phyloP scores from a whole-genome alignment of 148 eudicot species.

The Rhododendron williamsianum region DNA sequence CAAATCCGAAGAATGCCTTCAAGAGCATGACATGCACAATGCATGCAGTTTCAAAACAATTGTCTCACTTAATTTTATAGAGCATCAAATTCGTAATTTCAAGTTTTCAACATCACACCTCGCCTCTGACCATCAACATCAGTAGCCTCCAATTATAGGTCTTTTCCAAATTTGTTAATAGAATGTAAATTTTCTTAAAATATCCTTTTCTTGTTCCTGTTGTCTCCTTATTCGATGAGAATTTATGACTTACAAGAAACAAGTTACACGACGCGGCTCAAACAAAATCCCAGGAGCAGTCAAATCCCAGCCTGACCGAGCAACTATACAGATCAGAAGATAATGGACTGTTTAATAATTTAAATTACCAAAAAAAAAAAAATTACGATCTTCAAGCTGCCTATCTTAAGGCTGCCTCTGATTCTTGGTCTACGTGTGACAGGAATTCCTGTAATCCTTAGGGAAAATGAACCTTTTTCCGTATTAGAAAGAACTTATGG shows the following conservation, averaged over 20 bases:
- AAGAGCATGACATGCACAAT: neutral
- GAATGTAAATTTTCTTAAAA: neutral
- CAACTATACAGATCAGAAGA: neutral
- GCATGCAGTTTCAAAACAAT: neutral
- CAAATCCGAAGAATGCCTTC: neutral
- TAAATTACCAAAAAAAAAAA: too few species aligned
- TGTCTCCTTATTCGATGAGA: neutral
- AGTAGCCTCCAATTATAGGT: neutral
- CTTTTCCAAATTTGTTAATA: neutral
- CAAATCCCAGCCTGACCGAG: neutral
- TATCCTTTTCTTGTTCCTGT: neutral
- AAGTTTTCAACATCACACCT: neutral
- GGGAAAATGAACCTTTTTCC: constrained; percentile 31
- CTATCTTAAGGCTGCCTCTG: constrained; percentile 5
- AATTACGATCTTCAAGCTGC: too few species aligned
- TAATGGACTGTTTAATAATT: neutral
- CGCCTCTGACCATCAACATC: neutral
- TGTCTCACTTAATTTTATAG: neutral
- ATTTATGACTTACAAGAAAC: constrained; percentile 1
- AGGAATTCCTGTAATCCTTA: constrained; percentile 35
- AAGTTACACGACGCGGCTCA: neutral
- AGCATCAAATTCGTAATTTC: neutral
- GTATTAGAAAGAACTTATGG: constrained; percentile 50
- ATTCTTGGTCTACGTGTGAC: constrained; percentile 50
- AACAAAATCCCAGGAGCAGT: neutral